phyloP scores from a whole-genome alignment of 306 rosid species.

The Trifolium repens region DNA sequence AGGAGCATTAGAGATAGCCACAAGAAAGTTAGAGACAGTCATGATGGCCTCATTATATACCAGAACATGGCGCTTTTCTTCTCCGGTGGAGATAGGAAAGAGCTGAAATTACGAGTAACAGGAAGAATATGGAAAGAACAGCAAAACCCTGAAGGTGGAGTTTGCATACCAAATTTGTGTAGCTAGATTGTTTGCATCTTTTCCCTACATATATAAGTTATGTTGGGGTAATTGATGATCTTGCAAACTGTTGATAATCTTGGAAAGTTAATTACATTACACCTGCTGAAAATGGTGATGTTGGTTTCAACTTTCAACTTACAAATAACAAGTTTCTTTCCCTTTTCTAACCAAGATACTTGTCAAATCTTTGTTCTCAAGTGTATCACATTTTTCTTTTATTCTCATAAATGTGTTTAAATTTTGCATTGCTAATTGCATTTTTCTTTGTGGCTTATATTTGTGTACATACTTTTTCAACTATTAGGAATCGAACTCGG shows the following conservation, averaged over 20 bases:
- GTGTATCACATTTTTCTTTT: conserved; percentile 8
- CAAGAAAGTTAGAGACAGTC: conserved; percentile 80
- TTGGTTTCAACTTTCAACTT: conserved; percentile 45
- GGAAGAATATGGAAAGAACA: conserved; percentile 87
- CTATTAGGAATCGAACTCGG: background rate
- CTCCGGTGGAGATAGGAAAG: conserved; percentile 83
- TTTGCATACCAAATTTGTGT: conserved; percentile 68
- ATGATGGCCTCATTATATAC: conserved; percentile 74
- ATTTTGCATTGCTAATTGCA: background rate
- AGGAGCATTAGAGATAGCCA: conserved; percentile 80
- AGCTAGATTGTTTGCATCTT: conserved; percentile 44
- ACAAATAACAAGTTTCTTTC: conserved; percentile 18
- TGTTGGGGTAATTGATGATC: conserved; percentile 37
- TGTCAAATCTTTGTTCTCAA: conserved; percentile 25
- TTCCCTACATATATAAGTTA: conserved; percentile 9
- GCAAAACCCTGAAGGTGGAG: conserved; percentile 69
- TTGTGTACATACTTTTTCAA: background rate
- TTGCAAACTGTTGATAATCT: conserved; percentile 48
- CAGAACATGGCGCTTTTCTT: conserved; percentile 82
- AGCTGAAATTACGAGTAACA: conserved; percentile 74
- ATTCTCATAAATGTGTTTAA: background rate
- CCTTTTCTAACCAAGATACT: conserved; percentile 39
- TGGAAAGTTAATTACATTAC: conserved; percentile 30
- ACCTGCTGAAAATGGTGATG: conserved; percentile 38
- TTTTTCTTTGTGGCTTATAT: background rate